phyloP scores from a whole-genome alignment of 495 filamentous ascomycete species.

The Bryoglossum gracile region DNA sequence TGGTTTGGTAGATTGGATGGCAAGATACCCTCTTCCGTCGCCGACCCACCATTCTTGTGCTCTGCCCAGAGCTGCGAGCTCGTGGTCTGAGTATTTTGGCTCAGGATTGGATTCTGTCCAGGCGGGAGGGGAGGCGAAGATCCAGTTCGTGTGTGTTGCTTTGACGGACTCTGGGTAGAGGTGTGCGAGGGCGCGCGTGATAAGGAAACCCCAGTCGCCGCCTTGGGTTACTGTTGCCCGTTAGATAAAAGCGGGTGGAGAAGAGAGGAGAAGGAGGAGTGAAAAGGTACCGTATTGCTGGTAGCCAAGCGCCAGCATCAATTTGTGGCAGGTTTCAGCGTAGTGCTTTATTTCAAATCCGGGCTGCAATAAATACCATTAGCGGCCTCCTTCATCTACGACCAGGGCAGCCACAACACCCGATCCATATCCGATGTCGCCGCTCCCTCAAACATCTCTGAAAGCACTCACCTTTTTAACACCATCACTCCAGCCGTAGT shows the following conservation, averaged over 20 bases:
- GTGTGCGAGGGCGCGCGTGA: constrained; percentile 46
- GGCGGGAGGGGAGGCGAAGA: constrained; percentile 3
- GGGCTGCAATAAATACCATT: constrained; percentile 27
- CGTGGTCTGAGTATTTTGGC: background rate
- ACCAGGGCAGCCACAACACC: too few species aligned
- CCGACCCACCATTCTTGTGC: constrained; percentile 2
- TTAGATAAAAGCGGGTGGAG: background rate
- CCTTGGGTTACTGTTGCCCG: constrained; percentile 48
- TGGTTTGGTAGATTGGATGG: constrained; percentile 42
- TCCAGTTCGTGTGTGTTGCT: constrained; percentile 44
- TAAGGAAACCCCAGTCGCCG: constrained; percentile 62
- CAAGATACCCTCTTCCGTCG: constrained; percentile 7
- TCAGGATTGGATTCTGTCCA: background rate
- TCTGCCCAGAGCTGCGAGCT: background rate
- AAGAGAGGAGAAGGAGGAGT: constrained; percentile 10
- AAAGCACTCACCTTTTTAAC: constrained; percentile 36
- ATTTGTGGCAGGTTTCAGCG: constrained; percentile 50
- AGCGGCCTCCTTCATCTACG: background rate
- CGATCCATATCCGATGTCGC: too few species aligned
- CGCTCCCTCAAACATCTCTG: too few species aligned
- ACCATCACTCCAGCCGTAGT: constrained; percentile 57
- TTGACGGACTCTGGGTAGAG: constrained; percentile 37
- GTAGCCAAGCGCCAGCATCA: constrained; percentile 62
- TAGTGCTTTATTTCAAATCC: constrained; percentile 56
- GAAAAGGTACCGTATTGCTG: constrained; percentile 53